These are phyloP conservation scores for Cladosporium sp. DNA, from an alignment of 2,329 filamentous ascomycete species.

Conservation along the genomic window DNA sequence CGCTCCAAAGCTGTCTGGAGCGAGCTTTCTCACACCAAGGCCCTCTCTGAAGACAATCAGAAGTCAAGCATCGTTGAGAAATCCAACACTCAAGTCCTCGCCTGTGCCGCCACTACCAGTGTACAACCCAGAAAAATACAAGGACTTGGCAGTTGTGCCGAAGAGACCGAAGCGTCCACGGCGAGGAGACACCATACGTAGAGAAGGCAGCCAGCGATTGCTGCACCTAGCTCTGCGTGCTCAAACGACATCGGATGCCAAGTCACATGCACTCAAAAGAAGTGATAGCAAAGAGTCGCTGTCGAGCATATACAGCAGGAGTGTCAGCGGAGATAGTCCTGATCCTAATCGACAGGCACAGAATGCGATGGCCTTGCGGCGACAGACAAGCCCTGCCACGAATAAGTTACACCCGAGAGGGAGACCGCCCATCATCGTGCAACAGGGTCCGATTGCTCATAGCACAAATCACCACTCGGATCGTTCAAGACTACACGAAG, in stretches of 20 bases:
- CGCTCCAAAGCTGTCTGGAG: slow-evolving; percentile 11
- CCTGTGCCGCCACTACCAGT: slow-evolving; percentile 26
- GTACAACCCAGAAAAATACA: slow-evolving; percentile 21
- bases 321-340: slow-evolving; percentile 22
- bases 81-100: slow-evolving; percentile 16
- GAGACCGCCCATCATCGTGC: not conserved
- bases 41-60: slow-evolving; percentile 23
- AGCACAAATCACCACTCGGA: not conserved
- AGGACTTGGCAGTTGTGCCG: slow-evolving; percentile 13
- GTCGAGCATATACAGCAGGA: slow-evolving; percentile 29
- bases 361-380: not conserved
- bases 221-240: slow-evolving; percentile 12
- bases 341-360: not conserved
- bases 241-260: slow-evolving; percentile 1
- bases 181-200: not conserved
- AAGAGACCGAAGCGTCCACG: slow-evolving; percentile 16
- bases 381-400: not conserved
- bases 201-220: slow-evolving; percentile 13
- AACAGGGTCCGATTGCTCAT: not conserved
- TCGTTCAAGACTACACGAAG: not conserved
- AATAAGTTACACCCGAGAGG: no score
- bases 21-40: slow-evolving; percentile 19
- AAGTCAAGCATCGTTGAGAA: slow-evolving; percentile 18
- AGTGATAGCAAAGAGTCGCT: slow-evolving; percentile 20
- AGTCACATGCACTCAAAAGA: not conserved